Base-by-base conservation (phyloP, 805 yeast genomes). In the Komagataella populi region DNA sequence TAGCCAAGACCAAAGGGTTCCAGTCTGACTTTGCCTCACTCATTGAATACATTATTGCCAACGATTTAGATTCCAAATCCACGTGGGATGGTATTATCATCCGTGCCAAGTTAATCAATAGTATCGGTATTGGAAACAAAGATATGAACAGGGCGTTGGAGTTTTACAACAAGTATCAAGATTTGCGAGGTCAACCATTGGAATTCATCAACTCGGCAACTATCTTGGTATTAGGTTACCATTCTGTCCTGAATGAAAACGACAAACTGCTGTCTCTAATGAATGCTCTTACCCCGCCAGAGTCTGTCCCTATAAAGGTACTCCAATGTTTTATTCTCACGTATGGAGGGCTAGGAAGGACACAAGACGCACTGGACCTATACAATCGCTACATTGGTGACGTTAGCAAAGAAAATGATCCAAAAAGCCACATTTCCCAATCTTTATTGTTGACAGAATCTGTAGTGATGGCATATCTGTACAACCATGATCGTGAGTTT, bases 301-400 rank as follows among this genome's bases (percentile, higher is more conserved):
- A 52, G 3, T 61, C 63, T 7, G 36, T 66, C 6, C 61, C 63
- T 1, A 58, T 63, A 1, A 51, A 51, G 6, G 62, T 60, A 17
- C 22, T 59, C 6, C 62, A 65, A 2, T 56, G 63, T 0, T 51
- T 62, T 7, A 52, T 66, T 6, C 30, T 66, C 6, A 55, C 52
- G 14, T 55, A 62, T 45, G 62, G 63, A 4, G 65, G 62, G 62
- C 55, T 63, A 46, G 67, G 65, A 1, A 51, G 60, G 23, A 51
- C 54, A 0, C 66, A 64, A n/a, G 54, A 54, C 6, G 59, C 69
- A 1, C 52, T 68, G 30, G 65, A 66, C 20, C 55, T 63, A 6
- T 68, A 65, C 56, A 68, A 68, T 50, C 51, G 56, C 22, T 53
- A 65, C 6, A 51, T 63, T 17, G 56, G 59, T 30, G 57, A 6